phyloP scores from a whole-genome alignment of 2,329 filamentous ascomycete species.

The Clonostachys solani region DNA sequence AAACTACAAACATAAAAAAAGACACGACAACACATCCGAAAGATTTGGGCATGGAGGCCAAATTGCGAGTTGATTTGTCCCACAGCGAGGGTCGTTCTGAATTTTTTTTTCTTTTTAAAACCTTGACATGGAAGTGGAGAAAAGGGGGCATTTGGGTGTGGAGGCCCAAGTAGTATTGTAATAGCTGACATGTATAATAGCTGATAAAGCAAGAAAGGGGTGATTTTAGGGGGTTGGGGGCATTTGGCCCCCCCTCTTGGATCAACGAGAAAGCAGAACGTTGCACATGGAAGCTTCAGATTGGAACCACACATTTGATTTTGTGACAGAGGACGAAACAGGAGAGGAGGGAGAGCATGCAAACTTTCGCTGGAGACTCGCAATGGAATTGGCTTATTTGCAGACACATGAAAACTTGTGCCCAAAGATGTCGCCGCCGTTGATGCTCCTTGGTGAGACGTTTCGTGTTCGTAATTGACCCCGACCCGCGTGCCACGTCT shows the following conservation, averaged over 20 bases:
- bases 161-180: slow-evolving; percentile 1
- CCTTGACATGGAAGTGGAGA: not conserved
- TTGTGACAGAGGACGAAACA: not conserved
- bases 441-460: too few relatives aligned
- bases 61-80: too few relatives aligned
- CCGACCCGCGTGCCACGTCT: too few relatives aligned
- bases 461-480: too few relatives aligned
- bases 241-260: not conserved
- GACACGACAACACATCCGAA: not conserved
- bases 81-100: too few relatives aligned
- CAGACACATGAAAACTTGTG: not conserved
- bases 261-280: not conserved
- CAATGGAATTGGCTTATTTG: not conserved
- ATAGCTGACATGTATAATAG: slow-evolving; percentile 11
- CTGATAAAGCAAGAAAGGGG: slow-evolving; percentile 1
- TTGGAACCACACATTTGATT: not conserved
- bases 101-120: not conserved
- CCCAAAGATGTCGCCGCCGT: too few relatives aligned
- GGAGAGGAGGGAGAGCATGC: not conserved
- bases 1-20: not conserved
- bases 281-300: not conserved
- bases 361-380: not conserved
- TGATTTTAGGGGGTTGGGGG: not conserved
- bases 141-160: slow-evolving; percentile 1
- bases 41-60: too few relatives aligned